Base-by-base conservation (phyloP, 1,139 yeast genomes). In the Geotrichum europaeum region DNA sequence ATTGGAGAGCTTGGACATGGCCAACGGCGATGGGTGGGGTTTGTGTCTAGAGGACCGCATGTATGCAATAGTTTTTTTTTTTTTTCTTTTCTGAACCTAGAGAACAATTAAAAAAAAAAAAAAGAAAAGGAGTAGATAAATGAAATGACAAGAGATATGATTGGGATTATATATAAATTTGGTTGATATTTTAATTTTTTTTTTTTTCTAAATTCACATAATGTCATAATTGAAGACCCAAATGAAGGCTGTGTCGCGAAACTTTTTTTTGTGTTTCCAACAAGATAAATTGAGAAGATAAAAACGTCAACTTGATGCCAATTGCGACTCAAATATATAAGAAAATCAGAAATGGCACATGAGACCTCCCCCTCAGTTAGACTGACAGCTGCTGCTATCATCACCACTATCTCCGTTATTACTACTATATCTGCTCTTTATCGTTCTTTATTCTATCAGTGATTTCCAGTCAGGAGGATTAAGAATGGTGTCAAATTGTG, bases 1-100 rank as follows among this genome's bases (percentile, higher is more conserved):
- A 32, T 58, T 58, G 12, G 60, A 58, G 32, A 58, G 57, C 49
- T 51, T 51, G 18, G 60, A 58, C 30, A 58, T 58, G 52, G 58
- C 54, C 50, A 51, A 25, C 5, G 60, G 55, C 34, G 50, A 22
- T 10, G 58, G 45, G 10, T 49, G 55, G 10, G 49, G 20, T 30
- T n/a, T 20, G 36, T 51, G 12, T 25, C 20, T 25, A 51, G 34
- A 30, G 53, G 20, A 25, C 36, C 24, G 34, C 34, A 25, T 51
- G 15, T 30, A 51, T 30, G 32, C 28, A 47, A 47, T 5, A 13
- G 15, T 34, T 34, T 34, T 34, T 34, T 34, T 3, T 13, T 34
- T 34, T 12, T 34, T 34, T 34, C 6, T 12, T 34, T 34, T 34
- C 6, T 34, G 40, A 13, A 4, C 2, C 4, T 34, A 15, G n/a